Evolutionary conservation across 2,329 filamentous ascomycete genomes (phyloP).

Genomic region (Bimuria novae-zelandiae): DNA sequence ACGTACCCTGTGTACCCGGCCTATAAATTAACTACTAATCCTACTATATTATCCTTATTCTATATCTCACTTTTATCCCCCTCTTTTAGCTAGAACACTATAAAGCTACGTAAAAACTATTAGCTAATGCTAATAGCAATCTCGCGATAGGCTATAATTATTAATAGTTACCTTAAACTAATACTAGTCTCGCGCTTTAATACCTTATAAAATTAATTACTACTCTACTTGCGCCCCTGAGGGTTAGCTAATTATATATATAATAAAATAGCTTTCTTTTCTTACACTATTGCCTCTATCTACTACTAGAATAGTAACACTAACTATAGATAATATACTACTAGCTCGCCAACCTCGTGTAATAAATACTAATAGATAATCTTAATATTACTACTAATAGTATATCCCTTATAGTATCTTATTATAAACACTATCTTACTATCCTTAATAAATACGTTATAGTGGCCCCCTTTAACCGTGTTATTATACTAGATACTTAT

Average conservation of each 20-base stretch:
- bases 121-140: constrained; percentile 14
- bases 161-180: constrained; percentile 16
- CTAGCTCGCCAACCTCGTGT: background rate
- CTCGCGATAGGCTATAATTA: constrained; percentile 16
- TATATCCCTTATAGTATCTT: background rate
- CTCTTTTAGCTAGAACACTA: constrained; percentile 16
- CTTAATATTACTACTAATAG: background rate
- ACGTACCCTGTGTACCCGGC: too few relatives aligned
- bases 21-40: too few relatives aligned
- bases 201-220: background rate
- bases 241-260: background rate
- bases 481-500: too few relatives aligned
- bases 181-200: background rate
- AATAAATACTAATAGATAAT: background rate
- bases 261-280: constrained; percentile 16
- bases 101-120: constrained; percentile 17
- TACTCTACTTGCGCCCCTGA: background rate
- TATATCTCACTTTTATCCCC: constrained; percentile 17
- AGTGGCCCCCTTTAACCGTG: too few relatives aligned
- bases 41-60: constrained; percentile 13
- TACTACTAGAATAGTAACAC: background rate
- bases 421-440: too few relatives aligned
- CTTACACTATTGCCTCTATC: constrained; percentile 11
- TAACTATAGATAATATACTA: background rate
- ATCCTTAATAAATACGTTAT: too few relatives aligned